A percentile compares a stretch with the other conserved stretches of the same genome.
Conservation (phyloP, 2,329 filamentous ascomycete species). For the Trichoderma breve region DNA sequence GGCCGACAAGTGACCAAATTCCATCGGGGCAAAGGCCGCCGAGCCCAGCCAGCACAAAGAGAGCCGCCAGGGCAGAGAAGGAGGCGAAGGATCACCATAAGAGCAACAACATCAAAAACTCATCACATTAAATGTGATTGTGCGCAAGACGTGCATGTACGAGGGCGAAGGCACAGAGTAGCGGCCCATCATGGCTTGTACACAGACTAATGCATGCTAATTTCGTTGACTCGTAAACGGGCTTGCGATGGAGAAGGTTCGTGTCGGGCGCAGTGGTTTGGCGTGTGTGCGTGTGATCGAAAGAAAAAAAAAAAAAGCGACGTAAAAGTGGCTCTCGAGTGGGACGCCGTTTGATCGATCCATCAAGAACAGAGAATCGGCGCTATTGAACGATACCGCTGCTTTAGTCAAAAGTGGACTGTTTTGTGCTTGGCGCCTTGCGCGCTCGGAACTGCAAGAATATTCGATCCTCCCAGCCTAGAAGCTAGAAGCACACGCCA, state of each 20-base stretch:
- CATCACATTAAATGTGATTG: background rate
- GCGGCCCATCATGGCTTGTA: background rate
- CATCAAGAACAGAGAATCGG: slow-evolving; percentile 7
- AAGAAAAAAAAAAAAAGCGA: slow-evolving; percentile 6
- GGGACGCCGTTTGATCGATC: slow-evolving; percentile 15
- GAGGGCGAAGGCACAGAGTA: background rate
- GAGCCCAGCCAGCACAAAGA: background rate
- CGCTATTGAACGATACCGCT: slow-evolving; percentile 18
- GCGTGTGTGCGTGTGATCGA: slow-evolving; percentile 16
- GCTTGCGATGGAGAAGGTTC: slow-evolving; percentile 13
- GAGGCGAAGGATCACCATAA: background rate
- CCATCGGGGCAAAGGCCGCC: background rate
- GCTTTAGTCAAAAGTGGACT: slow-evolving; percentile 10
- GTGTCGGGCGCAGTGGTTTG: slow-evolving; percentile 7
- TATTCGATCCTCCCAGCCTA: slow-evolving; percentile 15
- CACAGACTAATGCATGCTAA: slow-evolving; percentile 16
- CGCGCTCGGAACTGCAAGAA: slow-evolving; percentile 12
- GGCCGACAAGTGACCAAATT: background rate
- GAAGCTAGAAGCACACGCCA: slow-evolving; percentile 17
- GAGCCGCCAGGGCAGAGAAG: background rate
- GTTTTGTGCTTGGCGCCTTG: background rate
- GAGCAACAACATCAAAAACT: background rate
- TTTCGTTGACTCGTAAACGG: slow-evolving; percentile 17
- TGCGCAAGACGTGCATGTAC: background rate
- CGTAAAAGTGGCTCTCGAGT: slow-evolving; percentile 17